phyloP scores from a whole-genome alignment of 768 basidiomycete species.

The Psilocybe cyanescens region DNA sequence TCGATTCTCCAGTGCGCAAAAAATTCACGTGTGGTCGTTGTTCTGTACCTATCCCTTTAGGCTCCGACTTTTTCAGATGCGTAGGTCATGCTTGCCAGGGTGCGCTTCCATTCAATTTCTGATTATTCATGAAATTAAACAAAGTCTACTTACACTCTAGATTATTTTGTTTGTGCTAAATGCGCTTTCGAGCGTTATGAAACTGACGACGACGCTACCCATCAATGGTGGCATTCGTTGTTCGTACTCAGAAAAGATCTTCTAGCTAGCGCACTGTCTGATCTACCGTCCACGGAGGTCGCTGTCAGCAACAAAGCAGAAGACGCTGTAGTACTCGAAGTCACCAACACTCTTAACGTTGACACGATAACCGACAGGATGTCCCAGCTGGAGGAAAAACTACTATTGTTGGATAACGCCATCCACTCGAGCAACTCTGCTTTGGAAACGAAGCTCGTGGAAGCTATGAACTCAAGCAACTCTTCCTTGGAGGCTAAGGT shows the following conservation, averaged over 20 bases:
- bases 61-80: not conserved
- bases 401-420: not conserved
- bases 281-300: not conserved
- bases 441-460: not conserved
- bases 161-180: not conserved
- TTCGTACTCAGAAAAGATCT: constrained; percentile 1
- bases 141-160: not conserved
- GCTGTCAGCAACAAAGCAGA: not conserved
- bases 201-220: not conserved
- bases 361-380: not conserved
- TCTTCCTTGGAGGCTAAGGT: not conserved
- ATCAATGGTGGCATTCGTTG: not conserved
- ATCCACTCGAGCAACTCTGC: not conserved
- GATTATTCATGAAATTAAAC: too few relatives aligned
- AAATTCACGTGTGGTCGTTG: not conserved
- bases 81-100: not conserved
- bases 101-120: not conserved
- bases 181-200: not conserved
- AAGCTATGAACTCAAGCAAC: not conserved
- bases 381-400: not conserved
- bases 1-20: not conserved
- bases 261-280: not conserved
- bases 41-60: not conserved
- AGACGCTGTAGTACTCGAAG: not conserved
- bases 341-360: not conserved